Conservation (phyloP, 306 rosid genomes). For the Lathyrus aphaca region DNA sequence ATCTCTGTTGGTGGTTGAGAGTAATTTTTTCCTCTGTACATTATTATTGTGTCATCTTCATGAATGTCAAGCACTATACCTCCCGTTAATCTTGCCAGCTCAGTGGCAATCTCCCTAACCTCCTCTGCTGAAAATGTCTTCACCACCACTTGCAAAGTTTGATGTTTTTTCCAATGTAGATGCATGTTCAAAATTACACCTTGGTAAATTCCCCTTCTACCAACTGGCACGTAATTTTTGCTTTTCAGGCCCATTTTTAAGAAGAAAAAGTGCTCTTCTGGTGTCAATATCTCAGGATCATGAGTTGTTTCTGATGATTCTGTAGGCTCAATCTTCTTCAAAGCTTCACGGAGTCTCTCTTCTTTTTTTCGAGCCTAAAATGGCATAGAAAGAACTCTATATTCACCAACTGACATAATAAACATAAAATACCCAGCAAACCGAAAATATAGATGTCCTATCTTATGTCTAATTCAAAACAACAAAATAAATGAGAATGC, state of each 20-base stretch:
- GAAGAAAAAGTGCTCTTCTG: conserved; percentile 94
- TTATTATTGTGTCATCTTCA: conserved; percentile 82
- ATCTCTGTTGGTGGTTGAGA: conserved; percentile 96
- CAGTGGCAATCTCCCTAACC: conserved; percentile 86
- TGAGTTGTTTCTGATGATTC: conserved; percentile 75
- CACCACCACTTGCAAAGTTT: conserved; percentile 84
- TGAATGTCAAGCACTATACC: conserved; percentile 92
- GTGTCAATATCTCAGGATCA: conserved; percentile 96
- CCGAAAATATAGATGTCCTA: conserved; percentile 2
- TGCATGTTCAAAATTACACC: conserved; percentile 98
- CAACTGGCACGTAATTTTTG: conserved; percentile 93
- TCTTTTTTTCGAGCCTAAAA: conserved; percentile 82
- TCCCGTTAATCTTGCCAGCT: conserved; percentile 87
- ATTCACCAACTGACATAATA: conserved; percentile 15
- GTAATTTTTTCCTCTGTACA: conserved; percentile 98
- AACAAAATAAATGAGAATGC: conserved; percentile 2
- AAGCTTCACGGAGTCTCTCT: conserved; percentile 66
- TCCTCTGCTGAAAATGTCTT: conserved; percentile 89
- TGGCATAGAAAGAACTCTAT: conserved; percentile 30
- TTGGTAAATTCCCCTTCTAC: conserved; percentile 93
- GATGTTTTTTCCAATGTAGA: conserved; percentile 98
- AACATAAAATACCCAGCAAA: conserved; percentile 20
- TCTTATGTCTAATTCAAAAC: conserved; percentile 18
- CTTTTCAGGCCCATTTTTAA: conserved; percentile 90
- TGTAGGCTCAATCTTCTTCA: conserved; percentile 83